Conservation (phyloP, 768 basidiomycete species). For the Russula lepida region DNA sequence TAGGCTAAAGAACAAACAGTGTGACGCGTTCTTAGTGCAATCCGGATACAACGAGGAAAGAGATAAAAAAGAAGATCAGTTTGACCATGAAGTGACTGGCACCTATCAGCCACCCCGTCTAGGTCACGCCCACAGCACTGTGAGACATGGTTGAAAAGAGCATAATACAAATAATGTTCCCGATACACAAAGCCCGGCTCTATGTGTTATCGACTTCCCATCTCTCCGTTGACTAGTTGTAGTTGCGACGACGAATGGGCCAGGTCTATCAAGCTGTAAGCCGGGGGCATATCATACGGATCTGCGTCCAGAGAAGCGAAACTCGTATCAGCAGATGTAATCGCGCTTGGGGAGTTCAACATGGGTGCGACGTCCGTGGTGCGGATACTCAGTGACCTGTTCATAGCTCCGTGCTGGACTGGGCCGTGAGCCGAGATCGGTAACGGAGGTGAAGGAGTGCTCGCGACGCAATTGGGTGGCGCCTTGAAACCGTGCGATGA, state of each 20-base stretch:
- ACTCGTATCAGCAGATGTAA: not conserved
- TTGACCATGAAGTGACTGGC: not conserved
- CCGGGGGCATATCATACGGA: constrained; percentile 13
- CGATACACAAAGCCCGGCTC: not conserved
- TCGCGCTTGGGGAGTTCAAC: not conserved
- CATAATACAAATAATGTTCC: not conserved
- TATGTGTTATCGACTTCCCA: not conserved
- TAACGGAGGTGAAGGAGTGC: not conserved
- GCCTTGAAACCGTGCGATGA: not conserved
- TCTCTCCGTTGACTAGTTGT: not conserved
- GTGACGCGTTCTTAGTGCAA: not conserved
- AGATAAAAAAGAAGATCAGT: not conserved
- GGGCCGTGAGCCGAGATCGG: not conserved
- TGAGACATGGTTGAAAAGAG: not conserved
- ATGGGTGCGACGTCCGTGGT: not conserved
- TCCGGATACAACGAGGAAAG: not conserved
- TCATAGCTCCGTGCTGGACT: not conserved
- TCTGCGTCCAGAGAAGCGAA: not conserved
- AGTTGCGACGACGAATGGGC: not conserved
- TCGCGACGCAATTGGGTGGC: constrained; percentile 12
- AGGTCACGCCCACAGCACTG: not conserved
- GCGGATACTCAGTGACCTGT: constrained; percentile 1
- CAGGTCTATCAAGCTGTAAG: constrained; percentile 16
- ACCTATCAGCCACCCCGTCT: not conserved
- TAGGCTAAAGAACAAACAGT: not conserved